phyloP scores from a whole-genome alignment of 140 eudicot genomes.

The Anethum foeniculum region DNA sequence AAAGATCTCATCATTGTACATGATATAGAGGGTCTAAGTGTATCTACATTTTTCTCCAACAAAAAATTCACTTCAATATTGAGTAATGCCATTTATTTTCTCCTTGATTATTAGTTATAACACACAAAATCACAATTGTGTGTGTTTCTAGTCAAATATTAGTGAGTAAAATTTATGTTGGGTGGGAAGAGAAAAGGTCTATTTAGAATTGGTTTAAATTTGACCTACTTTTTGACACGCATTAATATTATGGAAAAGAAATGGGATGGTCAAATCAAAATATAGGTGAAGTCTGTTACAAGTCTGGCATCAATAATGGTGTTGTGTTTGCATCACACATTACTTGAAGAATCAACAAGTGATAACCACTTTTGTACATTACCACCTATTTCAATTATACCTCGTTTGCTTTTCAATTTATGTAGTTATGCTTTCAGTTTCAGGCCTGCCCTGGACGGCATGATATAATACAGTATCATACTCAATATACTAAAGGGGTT shows the following conservation, averaged over 20 bases:
- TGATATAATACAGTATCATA: not conserved
- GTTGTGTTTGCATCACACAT: not conserved
- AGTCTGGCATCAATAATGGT: conserved; percentile 4
- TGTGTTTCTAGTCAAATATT: not conserved
- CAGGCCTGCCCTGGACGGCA: not conserved
- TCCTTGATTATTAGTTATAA: not conserved
- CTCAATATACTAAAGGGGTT: not conserved
- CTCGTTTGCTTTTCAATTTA: not conserved
- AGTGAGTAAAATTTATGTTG: not conserved
- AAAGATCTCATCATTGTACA: conserved; percentile 1
- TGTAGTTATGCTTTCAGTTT: not conserved
- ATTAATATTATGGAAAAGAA: not conserved
- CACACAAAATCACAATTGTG: not conserved
- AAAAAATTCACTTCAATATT: not conserved
- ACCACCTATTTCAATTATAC: not conserved
- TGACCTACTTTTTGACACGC: not conserved
- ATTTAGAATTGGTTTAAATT: not conserved
- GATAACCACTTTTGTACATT: not conserved
- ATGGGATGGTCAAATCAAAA: not conserved
- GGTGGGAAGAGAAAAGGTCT: not conserved
- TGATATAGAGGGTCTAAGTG: not conserved
- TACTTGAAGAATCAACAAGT: conserved; percentile 2
- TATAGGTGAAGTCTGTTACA: not conserved
- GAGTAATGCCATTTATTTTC: not conserved
- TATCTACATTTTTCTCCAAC: not conserved